Conservation (phyloP, 208 protist genomes). For the Leishmania tarentolae region DNA sequence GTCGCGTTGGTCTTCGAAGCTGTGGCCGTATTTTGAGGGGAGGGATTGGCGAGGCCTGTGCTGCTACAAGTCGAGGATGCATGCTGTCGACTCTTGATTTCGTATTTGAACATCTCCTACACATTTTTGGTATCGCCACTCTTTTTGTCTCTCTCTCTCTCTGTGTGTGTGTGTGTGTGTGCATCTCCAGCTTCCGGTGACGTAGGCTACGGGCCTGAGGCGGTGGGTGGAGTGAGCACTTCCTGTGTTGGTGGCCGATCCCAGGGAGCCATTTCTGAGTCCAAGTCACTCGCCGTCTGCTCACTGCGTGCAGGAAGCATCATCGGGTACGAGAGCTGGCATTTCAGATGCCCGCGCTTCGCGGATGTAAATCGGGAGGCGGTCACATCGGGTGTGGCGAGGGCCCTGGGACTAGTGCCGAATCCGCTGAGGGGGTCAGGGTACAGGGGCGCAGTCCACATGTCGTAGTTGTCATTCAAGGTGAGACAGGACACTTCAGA, state of each 20-base stretch:
- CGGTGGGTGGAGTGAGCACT: not conserved
- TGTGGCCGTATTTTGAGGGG: not conserved
- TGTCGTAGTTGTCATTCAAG: not conserved
- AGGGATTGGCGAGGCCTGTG: not conserved
- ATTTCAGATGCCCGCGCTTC: too few species aligned
- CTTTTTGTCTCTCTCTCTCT: not conserved
- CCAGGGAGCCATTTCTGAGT: not conserved
- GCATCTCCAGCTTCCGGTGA: not conserved
- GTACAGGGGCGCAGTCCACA: not conserved
- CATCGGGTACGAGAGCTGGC: too few species aligned
- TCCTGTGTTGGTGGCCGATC: constrained; percentile 8
- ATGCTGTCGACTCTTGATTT: not conserved
- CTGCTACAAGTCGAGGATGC: not conserved
- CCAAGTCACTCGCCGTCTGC: not conserved
- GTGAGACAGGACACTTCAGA: constrained; percentile 2
- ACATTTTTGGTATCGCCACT: not conserved
- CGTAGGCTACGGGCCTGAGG: not conserved
- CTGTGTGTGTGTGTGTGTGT: too few species aligned
- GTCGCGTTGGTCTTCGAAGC: not conserved
- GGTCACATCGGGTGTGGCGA: not conserved
- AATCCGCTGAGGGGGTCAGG: not conserved
- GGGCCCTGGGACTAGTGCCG: not conserved
- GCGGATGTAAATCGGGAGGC: not conserved
- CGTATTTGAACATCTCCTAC: not conserved
- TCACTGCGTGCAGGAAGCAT: not conserved